A percentile compares a stretch with the other conserved stretches of the same genome.
phyloP scores from a whole-genome alignment of 2,329 filamentous ascomycete genomes.

The Cytospora mali region DNA sequence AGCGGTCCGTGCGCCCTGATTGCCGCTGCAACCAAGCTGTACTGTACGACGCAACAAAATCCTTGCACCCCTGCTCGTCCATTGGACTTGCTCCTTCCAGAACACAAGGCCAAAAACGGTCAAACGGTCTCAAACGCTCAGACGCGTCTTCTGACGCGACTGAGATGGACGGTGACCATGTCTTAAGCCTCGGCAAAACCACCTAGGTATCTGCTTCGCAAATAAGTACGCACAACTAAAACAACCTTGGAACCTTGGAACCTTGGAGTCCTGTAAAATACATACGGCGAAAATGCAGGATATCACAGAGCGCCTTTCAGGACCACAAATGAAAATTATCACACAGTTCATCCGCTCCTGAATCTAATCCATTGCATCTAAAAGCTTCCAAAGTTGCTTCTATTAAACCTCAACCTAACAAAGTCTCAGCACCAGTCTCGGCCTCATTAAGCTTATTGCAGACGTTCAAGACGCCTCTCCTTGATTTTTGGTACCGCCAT shows the following conservation, averaged over 20 bases:
- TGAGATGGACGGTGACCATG: neutral
- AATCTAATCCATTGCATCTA: no score
- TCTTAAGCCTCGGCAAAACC: neutral
- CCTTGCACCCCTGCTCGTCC: neutral
- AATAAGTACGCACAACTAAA: neutral
- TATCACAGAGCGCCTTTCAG: neutral
- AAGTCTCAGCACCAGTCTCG: neutral
- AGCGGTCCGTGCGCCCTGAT: neutral
- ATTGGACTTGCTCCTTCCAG: neutral
- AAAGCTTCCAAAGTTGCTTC: neutral
- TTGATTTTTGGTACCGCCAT: slow-evolving; percentile 1
- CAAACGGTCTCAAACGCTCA: neutral
- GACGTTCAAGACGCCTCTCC: neutral
- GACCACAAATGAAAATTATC: neutral
- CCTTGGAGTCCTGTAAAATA: no score
- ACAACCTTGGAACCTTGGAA: neutral
- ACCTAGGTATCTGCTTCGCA: no score
- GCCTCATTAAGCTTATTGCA: no score
- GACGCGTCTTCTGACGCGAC: neutral
- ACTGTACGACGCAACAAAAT: neutral
- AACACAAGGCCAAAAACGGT: neutral
- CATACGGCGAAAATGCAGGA: neutral
- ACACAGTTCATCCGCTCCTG: neutral
- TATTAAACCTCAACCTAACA: neutral
- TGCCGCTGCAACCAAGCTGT: no score